Evolutionary conservation across 805 yeast species (phyloP), one percentile per base, ranked within the genome.

Genomic region (Saccharomycopsis javanensis): DNA sequence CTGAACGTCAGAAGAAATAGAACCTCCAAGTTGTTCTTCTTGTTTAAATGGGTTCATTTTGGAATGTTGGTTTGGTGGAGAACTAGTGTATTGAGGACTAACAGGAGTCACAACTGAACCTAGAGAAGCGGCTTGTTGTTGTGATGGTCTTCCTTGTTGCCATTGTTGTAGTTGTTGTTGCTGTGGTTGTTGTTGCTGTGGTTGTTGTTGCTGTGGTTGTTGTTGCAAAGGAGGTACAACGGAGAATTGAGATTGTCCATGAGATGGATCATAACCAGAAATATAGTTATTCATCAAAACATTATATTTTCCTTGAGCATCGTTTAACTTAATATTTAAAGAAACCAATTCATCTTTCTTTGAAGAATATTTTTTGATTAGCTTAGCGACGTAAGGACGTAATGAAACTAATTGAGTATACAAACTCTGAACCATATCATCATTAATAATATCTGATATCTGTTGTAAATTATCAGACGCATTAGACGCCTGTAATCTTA

Each of bases 331-430:
- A 60, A 79, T 79, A 65, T 88, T 85, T 64, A 92, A 74, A 20
- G 80, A 80, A 60, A 82, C 73, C 59, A 92, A 72, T 61, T 92
- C 97, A 63, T 90, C 87, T 66, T 86, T 82, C 65, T 88, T 80
- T 50, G 80, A 78, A 37, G 88, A 78, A 68, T 88, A 86, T 68
- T 87, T 81, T 57, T 88, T 96, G 61, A 94, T 81, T 64, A 83
- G 72, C 64, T 80, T 80, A 15, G 88, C 88, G 60, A 94, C 74
- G 60, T 82, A 79, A 0, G 90, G 88, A 61, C 96, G 81, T 53
- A 88, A 72, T 4, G 90, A 81, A 16, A 86, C 78, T 1, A 90
- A 75, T 13, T 82, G 77, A 55, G 89, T 88, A 67, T 91, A 87
- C 59, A 88, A 72, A 34, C 75, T 73, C 60, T 89, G 90, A 25